Percentiles rank a stretch among this genome's conserved stretches.
Conservation (phyloP, 176 grass and related monocot species). For the Cenchrus americanus region DNA sequence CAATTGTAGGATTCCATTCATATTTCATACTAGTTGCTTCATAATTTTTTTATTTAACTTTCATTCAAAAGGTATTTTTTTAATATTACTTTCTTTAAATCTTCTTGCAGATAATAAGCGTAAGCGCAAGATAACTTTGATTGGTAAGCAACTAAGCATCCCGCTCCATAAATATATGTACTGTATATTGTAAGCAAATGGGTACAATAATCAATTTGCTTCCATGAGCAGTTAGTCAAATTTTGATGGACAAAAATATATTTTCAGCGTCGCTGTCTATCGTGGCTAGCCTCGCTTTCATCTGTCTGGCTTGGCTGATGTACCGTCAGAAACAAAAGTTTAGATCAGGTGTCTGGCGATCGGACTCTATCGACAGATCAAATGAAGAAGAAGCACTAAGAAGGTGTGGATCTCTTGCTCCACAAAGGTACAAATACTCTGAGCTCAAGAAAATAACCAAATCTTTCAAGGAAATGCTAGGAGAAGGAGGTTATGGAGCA, state of each 20-base stretch:
- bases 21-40: background rate
- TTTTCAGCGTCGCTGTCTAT: conserved; percentile 34
- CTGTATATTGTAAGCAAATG: background rate
- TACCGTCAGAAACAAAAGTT: conserved; percentile 13
- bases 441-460: conserved; percentile 64
- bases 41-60: background rate
- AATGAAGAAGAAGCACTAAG: conserved; percentile 41
- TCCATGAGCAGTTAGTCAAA: background rate
- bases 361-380: conserved; percentile 5
- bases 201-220: background rate
- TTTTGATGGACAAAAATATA: background rate
- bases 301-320: conserved; percentile 30
- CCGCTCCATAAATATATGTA: background rate
- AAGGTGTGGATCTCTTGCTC: conserved; percentile 55
- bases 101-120: conserved; percentile 27
- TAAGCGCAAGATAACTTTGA: conserved; percentile 21
- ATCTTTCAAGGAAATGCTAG: conserved; percentile 55
- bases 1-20: background rate
- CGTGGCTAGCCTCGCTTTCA: background rate
- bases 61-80: background rate
- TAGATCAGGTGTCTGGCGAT: conserved; percentile 1
- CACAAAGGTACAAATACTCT: conserved; percentile 53
- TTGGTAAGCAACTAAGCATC: conserved; percentile 35
- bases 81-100: background rate
- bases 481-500: conserved; percentile 62